Evolutionary conservation across 2,329 filamentous ascomycete genomes (phyloP), one percentile per base, ranked within the genome.

Genomic region (Fusarium sulawesiense): DNA sequence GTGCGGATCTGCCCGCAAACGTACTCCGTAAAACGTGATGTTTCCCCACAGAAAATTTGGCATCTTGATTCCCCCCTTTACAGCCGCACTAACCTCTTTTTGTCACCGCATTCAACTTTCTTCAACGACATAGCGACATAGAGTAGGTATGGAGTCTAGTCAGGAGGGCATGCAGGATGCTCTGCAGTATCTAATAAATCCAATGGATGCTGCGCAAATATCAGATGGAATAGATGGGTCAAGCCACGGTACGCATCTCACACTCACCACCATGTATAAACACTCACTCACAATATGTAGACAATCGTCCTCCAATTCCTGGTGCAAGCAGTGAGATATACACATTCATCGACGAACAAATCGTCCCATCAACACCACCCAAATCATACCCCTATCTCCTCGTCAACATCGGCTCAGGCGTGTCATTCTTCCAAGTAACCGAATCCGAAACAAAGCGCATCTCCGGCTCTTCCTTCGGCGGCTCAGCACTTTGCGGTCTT

Each of bases 381-480:
- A 84, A 89, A 11, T 93, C 97, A 64, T 98, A 98, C 78, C 96
- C 96, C 2, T 99, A 99, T 77, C 89, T 99, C 29, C 89, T 99
- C 25, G 96, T 99, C 75, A 99, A 99, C 81, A 98, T 99, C 72
- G 96, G 96, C 41, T 98, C 94, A 13, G 96, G 96, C 53, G 96
- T 99, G 5, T 96, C 92, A 42, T 97, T 99, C 87, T 91, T 99
- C 80, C 98, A 98, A 78, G 96, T 99, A 6, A 96, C 92, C 0
- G 95, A 94, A 0, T 94, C 93, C 1, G 34, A 89, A 91, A 49
- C 87, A 93, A 69, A 97, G 79, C 93, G 96, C 71, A 95, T 99
- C 16, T 95, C 96, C 40, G 96, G 96, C 62, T 98, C 96, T 1
- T 97, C 94, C 4, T 87, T 99, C 0, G 96, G 96, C 21, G 96